Evolutionary conservation across 352 stramenopile species (phyloP).

Genomic region (Globisporangium iwayamae): DNA sequence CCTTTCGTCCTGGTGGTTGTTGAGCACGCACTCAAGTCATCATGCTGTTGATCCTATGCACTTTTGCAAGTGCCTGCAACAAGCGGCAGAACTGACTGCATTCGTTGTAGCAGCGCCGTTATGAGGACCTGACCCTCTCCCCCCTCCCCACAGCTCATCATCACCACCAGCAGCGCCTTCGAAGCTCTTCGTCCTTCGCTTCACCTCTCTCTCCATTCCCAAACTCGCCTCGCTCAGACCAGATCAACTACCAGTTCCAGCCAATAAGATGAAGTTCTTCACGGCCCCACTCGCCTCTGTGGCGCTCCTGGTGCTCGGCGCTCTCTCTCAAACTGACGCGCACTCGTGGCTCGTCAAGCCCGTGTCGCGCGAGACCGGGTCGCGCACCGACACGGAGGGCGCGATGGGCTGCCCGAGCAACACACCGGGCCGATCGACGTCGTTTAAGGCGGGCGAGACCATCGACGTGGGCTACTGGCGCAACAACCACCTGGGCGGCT

Average conservation of each 20-base stretch:
- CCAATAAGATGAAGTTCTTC: slow-evolving; percentile 12
- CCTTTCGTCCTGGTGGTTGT: neutral
- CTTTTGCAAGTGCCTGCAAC: neutral
- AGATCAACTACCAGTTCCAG: no score
- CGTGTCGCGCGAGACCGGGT: slow-evolving; percentile 32
- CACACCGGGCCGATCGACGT: slow-evolving; percentile 11
- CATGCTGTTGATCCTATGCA: neutral
- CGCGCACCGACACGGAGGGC: slow-evolving; percentile 25
- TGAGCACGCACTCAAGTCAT: neutral
- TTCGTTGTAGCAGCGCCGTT: neutral
- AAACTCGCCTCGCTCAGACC: neutral
- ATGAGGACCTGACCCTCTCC: no score
- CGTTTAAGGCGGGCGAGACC: slow-evolving; percentile 18
- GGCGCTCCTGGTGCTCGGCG: slow-evolving; percentile 3
- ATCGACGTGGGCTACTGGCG: slow-evolving; percentile 29
- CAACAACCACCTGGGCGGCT: slow-evolving; percentile 35
- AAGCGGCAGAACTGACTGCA: neutral
- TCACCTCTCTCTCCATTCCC: neutral
- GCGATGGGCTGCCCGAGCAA: slow-evolving; percentile 21
- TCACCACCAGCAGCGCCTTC: neutral
- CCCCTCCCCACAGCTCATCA: neutral
- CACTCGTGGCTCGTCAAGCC: slow-evolving; percentile 47
- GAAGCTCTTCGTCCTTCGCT: neutral
- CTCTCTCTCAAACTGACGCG: slow-evolving; percentile 12
- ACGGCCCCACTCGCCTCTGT: neutral